Conservation (phyloP, 1,284 basidiomycete species). For the Paramarasmius palmivorus region DNA sequence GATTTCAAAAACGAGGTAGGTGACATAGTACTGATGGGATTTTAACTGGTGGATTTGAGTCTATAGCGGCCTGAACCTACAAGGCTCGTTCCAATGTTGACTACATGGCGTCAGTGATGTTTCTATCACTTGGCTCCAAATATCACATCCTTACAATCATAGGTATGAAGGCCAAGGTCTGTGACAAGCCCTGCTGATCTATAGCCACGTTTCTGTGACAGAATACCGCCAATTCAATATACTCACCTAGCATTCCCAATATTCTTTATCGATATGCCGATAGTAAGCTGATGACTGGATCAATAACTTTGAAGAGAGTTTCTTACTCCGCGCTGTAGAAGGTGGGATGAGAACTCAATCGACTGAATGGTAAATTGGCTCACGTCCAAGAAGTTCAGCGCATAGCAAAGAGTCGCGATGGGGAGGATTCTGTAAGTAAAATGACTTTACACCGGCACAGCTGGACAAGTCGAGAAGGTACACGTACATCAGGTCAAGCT, state of each 20-base stretch:
- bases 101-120: not conserved
- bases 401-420: not conserved
- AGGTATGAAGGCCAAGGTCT: not conserved
- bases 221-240: too few species aligned
- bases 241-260: constrained; percentile 1
- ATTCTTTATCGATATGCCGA: not conserved
- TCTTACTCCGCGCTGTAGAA: not conserved
- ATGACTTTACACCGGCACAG: not conserved
- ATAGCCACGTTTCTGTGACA: too few species aligned
- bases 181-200: not conserved
- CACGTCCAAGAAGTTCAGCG: not conserved
- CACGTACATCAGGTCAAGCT: not conserved
- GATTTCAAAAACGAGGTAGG: constrained; percentile 16
- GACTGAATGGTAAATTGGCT: not conserved
- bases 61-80: not conserved
- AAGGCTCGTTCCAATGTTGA: not conserved
- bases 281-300: not conserved
- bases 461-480: too few species aligned
- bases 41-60: not conserved
- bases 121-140: not conserved
- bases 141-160: not conserved
- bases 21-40: not conserved
- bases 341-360: not conserved
- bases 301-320: too few species aligned
- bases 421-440: not conserved